A percentile compares a stretch with the other conserved stretches of the same genome.
phyloP scores from a whole-genome alignment of 176 grass and related monocot genomes.

The Metroxylon sagu region DNA sequence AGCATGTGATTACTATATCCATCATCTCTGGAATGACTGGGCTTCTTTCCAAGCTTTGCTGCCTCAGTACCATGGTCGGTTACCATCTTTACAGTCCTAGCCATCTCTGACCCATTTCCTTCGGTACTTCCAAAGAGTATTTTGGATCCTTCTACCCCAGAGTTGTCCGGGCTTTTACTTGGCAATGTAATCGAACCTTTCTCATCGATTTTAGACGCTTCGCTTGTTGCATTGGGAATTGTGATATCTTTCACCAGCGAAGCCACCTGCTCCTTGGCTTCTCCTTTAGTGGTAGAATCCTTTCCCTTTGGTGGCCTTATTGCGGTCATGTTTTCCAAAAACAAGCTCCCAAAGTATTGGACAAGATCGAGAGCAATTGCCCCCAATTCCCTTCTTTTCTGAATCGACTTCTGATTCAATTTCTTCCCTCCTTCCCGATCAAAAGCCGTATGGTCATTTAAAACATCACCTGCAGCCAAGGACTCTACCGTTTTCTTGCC shows the following conservation, averaged over 20 bases:
- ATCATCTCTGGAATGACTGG: neutral
- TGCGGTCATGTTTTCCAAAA: constrained; percentile 40
- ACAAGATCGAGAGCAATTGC: constrained; percentile 30
- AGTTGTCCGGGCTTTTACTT: neutral
- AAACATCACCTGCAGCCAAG: constrained; percentile 9
- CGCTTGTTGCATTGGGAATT: constrained; percentile 4
- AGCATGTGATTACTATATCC: constrained; percentile 27
- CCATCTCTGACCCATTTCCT: neutral
- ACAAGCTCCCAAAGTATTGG: constrained; percentile 28
- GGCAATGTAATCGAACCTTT: neutral
- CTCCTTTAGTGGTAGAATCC: constrained; percentile 13
- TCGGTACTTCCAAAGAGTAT: neutral
- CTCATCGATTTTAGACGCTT: constrained; percentile 5
- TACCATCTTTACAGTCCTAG: neutral
- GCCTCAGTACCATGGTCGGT: neutral
- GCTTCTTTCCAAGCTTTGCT: neutral
- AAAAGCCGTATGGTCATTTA: constrained; percentile 4
- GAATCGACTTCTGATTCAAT: constrained; percentile 15
- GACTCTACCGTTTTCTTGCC: constrained; percentile 17
- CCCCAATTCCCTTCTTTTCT: constrained; percentile 23
- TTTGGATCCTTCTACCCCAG: neutral
- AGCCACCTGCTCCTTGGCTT: constrained; percentile 4
- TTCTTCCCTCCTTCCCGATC: constrained; percentile 26
- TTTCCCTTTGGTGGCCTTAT: constrained; percentile 34
- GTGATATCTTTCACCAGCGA: constrained; percentile 6